A percentile compares a stretch with the other conserved stretches of the same genome.
Conservation (phyloP, 2,329 filamentous ascomycete genomes). For the Colletotrichum tabaci region DNA sequence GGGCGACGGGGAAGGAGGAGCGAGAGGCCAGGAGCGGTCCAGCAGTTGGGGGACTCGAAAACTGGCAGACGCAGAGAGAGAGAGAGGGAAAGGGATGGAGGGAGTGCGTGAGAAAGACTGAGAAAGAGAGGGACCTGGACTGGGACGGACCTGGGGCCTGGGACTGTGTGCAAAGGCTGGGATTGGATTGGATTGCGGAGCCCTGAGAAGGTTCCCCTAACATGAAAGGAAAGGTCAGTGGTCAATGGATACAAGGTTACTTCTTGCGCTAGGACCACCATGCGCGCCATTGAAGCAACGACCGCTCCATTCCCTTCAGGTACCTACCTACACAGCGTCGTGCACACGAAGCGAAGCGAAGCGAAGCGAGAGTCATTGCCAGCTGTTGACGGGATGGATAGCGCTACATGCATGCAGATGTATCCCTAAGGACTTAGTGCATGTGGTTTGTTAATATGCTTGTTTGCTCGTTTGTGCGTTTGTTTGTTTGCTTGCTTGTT, state of each 20-base stretch:
- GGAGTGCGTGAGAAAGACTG: not conserved
- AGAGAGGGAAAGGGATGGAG: not conserved
- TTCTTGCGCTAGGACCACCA: constrained; percentile 34
- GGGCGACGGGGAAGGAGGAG: constrained; percentile 33
- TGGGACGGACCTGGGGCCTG: constrained; percentile 5
- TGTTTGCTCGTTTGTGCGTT: not conserved
- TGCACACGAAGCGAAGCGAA: constrained; percentile 10
- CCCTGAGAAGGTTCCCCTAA: constrained; percentile 39
- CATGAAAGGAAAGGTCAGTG: constrained; percentile 37
- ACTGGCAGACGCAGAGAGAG: not conserved
- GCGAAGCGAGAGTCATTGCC: constrained; percentile 12
- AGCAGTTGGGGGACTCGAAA: constrained; percentile 12
- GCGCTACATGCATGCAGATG: not conserved
- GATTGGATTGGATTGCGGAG: constrained; percentile 39
- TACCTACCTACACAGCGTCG: not conserved
- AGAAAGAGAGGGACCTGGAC: constrained; percentile 4
- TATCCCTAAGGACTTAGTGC: too few species aligned
- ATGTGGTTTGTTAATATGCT: not conserved
- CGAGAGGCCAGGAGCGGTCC: constrained; percentile 20
- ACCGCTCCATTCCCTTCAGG: constrained; percentile 1
- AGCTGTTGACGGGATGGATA: constrained; percentile 6
- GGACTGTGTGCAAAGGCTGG: constrained; percentile 12
- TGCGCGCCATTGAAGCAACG: constrained; percentile 35
- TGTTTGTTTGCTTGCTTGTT: not conserved
- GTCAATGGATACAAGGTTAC: constrained; percentile 36